A percentile compares a stretch with the other conserved stretches of the same genome.
These are phyloP conservation scores for Daucus carota DNA, from an alignment of 129 eudicot species.

Conservation along the genomic window DH1_v3.0 NC_030385.2:35419001-35419500, in stretches of 20 bases:
- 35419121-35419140: constrained; percentile 96
- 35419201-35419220: constrained; percentile 93
- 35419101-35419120: constrained; percentile 94
- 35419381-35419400: background rate
- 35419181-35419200: constrained; percentile 84
- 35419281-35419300: constrained; percentile 84
- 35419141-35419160: constrained; percentile 67
- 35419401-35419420: background rate
- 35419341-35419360: background rate
- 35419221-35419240: constrained; percentile 95
- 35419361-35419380: background rate
- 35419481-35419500: background rate
- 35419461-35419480: background rate
- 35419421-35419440: background rate
- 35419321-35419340: background rate
- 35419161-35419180: constrained; percentile 96
- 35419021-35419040: constrained; percentile 19
- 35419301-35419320: constrained; percentile 92
- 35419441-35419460: background rate
- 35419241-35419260: constrained; percentile 94
- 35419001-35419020: background rate
- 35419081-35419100: constrained; percentile 90
- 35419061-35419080: constrained; percentile 86
- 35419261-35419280: constrained; percentile 86
- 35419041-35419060: constrained; percentile 93